Base-by-base conservation (phyloP, 2,329 filamentous ascomycete species). In the Westerdykella sp. region DNA sequence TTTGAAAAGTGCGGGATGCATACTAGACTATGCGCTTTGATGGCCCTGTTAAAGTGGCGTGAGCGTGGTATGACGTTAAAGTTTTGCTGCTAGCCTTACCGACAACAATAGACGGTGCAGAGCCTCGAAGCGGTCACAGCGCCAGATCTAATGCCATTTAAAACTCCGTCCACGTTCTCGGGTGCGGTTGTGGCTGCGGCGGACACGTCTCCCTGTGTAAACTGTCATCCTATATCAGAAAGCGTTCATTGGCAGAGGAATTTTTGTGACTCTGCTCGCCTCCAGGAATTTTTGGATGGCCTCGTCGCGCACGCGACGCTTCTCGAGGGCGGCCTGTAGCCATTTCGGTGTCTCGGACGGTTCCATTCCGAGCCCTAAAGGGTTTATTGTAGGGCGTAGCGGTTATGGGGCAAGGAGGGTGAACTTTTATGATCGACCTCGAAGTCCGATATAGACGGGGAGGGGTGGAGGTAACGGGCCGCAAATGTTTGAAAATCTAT, bases 1-100 rank as follows among this genome's bases (percentile, higher is more conserved):
- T 18, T 35, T 18, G 13, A 15, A 10, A 10, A 10, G 16, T 28
- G 11, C 31, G 22, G 36, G 43, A 40, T 44, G 43, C 30, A 47
- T 65, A 65, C 61, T 35, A 41, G 51, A 42, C 43, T 43, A 47
- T 65, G 62, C 43, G 61, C 62, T 41, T 53, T 46, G 36, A 63
- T 49, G 14, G 61, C 57, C 36, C 62, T 64, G 50, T 14, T 15
- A 36, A 37, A 46, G 16, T 65, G 57, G 62, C 55, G 63, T 67
- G 63, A 66, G 62, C 49, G 60, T 64, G 51, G 48, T 39, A 53
- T 50, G 56, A 63, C 47, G 14, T 23, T 11, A 21, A 35, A 34
- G 34, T 36, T 38, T 10, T 30, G n/a, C 21, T 22, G 37, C 48
- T 7, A 48, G 36, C 41, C 51, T 45, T 56, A 64, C 62, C 62